Evolutionary conservation across 2,329 filamentous ascomycete genomes (phyloP), one percentile per base, ranked within the genome.

Genomic region (Phialophora tarda): DNA sequence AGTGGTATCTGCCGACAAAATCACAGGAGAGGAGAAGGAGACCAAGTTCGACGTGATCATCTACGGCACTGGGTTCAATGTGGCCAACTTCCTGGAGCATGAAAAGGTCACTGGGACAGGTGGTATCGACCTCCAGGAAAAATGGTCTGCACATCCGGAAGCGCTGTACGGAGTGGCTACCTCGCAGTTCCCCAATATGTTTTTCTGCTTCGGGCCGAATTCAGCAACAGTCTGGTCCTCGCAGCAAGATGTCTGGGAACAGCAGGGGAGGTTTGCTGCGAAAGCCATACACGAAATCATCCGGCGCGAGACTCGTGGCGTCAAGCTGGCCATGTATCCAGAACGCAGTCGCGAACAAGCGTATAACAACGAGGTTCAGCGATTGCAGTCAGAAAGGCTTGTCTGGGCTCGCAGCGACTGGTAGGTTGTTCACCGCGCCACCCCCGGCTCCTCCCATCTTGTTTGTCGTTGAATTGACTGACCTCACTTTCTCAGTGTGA

Each of bases 41-140:
- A 32, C 38, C 1, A 24, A 60, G n/a, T 67, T 59, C 55, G 64
- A 67, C 28, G 60, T 63, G n/a, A 67, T 67, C 26, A 64, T 67
- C 12, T 63, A 51, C 32, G 64, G 64, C 23, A 67, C 64, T 1
- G 64, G 64, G 1, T 67, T 63, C 55, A 67, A 67, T 21, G 60
- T 63, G 5, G 51, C 64, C 28, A 51, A 63, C 17, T 67, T 67
- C 21, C 38, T 67, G 1, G 60, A 67, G 2, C 64, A 67, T 24
- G 64, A 67, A 32, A 63, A 63, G 55, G 48, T 67, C 28, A 63
- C 32, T 12, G 64, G 64, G 0, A 17, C 51, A 3, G 55, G 48
- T n/a, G 64, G 64, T 2, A 26, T 67, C 2, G 64, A 67, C 34
- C 64, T 67, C 23, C 64, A 67, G 23, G 32, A 55, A 21, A 63